Conservation (phyloP, 164 flowering plant genomes). For the Houttuynia cordata region DNA sequence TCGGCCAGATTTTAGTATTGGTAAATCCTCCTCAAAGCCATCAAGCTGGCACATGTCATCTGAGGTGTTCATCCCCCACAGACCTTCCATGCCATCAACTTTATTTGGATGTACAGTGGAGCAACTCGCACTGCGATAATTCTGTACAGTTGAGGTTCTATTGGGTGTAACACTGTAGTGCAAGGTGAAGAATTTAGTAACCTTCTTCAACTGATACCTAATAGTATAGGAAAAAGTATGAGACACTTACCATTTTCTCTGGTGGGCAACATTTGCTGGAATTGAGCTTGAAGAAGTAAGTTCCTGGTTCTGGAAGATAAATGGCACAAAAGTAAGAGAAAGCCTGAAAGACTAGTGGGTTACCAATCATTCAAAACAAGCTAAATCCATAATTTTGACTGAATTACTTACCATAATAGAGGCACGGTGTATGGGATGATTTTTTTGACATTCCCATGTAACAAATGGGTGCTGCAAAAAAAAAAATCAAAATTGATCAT, state of each 20-base stretch:
- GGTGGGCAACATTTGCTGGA: constrained; percentile 19
- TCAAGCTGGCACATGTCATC: constrained; percentile 65
- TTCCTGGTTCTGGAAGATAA: constrained; percentile 24
- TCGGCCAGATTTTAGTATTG: constrained; percentile 16
- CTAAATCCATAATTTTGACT: background rate
- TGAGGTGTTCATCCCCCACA: constrained; percentile 26
- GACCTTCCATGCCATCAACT: constrained; percentile 17
- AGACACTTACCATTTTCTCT: constrained; percentile 39
- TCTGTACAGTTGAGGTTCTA: background rate
- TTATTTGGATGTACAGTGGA: constrained; percentile 40
- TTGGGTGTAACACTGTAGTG: background rate
- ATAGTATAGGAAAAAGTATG: background rate
- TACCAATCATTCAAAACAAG: background rate
- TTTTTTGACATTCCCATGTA: constrained; percentile 27
- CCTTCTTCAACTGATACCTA: background rate
- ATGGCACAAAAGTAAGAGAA: constrained; percentile 7
- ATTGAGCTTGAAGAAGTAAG: constrained; percentile 21
- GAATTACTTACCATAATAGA: constrained; percentile 30
- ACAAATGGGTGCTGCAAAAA: constrained; percentile 66
- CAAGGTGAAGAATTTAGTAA: background rate
- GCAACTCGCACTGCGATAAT: constrained; percentile 27
- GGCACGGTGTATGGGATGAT: constrained; percentile 16
- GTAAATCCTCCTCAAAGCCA: constrained; percentile 23
- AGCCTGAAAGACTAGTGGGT: background rate
- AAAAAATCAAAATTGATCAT: background rate